A percentile compares a stretch with the other conserved stretches of the same genome.
Evolutionary conservation across 75 land plant species (phyloP).

Genomic region (Pinus tabuliformis): DNA sequence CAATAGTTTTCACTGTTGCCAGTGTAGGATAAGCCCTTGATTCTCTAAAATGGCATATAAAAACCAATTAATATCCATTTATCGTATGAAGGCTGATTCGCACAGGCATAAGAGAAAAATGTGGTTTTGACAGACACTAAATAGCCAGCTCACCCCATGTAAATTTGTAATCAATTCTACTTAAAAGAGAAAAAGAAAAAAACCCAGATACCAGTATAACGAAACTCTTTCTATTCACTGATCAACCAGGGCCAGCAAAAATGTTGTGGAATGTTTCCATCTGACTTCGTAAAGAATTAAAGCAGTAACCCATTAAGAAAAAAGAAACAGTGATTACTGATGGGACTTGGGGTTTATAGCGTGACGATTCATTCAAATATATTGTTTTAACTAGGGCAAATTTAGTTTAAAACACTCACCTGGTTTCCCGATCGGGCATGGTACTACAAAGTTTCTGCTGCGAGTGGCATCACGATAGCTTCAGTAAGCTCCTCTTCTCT

Average conservation of each 20-base stretch:
- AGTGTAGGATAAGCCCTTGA: neutral
- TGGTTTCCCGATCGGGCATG: conserved; percentile 2
- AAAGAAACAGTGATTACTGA: neutral
- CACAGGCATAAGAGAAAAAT: neutral
- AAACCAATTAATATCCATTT: neutral
- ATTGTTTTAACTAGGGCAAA: neutral
- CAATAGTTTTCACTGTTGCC: no score
- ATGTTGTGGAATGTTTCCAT: neutral
- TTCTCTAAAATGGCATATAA: neutral
- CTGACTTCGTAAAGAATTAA: no score
- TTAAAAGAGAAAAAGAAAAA: neutral
- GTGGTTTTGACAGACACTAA: neutral
- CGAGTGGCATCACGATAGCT: neutral
- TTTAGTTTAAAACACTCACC: neutral
- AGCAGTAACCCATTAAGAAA: neutral
- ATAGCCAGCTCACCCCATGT: neutral
- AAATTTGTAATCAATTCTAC: neutral
- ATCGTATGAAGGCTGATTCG: neutral
- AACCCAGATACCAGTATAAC: neutral
- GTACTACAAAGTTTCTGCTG: neutral
- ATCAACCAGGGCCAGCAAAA: neutral
- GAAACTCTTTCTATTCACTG: neutral
- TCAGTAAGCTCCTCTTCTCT: neutral
- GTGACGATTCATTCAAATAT: neutral
- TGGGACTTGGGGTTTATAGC: neutral